phyloP scores from a whole-genome alignment of 2,329 filamentous ascomycete species.

The Sporothrix curviconia region DNA sequence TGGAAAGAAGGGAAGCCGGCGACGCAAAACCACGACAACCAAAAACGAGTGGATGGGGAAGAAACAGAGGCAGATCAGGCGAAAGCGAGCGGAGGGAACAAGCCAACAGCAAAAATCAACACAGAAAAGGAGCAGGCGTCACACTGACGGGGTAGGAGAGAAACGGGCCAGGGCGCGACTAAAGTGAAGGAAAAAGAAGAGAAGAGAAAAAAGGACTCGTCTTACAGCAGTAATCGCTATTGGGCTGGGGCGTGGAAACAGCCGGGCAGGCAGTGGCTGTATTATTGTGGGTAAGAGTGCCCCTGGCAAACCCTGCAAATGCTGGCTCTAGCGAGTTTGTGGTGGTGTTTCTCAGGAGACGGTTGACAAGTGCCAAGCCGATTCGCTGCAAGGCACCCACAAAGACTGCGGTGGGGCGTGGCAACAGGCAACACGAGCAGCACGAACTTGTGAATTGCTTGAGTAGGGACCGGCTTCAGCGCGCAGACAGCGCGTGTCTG shows the following conservation, averaged over 20 bases:
- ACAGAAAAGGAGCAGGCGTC: not conserved
- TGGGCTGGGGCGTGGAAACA: constrained; percentile 5
- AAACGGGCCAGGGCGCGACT: not conserved
- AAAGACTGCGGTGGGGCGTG: constrained; percentile 7
- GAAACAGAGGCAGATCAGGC: constrained; percentile 6
- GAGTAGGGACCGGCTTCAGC: not conserved
- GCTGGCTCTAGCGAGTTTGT: not conserved
- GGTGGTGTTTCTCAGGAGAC: constrained; percentile 14
- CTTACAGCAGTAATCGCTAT: constrained; percentile 10
- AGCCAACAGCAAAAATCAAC: not conserved
- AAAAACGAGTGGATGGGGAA: not conserved
- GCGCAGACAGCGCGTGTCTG: not conserved
- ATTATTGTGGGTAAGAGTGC: not conserved
- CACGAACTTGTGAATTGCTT: not conserved
- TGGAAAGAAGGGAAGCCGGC: not conserved
- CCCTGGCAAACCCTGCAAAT: constrained; percentile 1
- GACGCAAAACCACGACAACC: not conserved
- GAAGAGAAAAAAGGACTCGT: not conserved
- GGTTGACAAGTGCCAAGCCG: constrained; percentile 10
- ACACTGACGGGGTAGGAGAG: not conserved
- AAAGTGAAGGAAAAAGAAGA: not conserved
- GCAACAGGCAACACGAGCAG: not conserved
- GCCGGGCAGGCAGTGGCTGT: not conserved
- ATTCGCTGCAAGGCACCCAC: constrained; percentile 11
- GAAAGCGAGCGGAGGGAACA: constrained; percentile 5